Evolutionary conservation across 192 early-diverging fungal species (phyloP).

Genomic region (Lunasporangiospora selenospora): DNA sequence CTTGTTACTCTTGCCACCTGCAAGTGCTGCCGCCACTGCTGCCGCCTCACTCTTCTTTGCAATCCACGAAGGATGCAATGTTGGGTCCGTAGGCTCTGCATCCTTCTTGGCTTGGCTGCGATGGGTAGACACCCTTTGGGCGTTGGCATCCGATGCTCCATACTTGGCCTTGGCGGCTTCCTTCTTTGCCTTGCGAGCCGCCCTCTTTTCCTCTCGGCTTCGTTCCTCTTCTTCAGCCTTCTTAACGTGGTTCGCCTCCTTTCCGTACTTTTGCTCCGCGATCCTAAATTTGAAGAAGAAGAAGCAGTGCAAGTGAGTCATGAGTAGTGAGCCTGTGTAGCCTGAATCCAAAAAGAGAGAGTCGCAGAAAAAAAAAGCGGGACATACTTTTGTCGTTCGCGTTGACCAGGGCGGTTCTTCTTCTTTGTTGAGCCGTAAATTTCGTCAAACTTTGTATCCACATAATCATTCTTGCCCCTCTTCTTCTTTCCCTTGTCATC

Average conservation of each 20-base stretch:
- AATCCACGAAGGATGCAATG: slow-evolving; percentile 45
- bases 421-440: slow-evolving; percentile 57
- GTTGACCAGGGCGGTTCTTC: slow-evolving; percentile 67
- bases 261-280: slow-evolving; percentile 56
- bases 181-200: slow-evolving; percentile 23
- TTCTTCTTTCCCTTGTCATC: slow-evolving; percentile 44
- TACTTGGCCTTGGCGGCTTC: slow-evolving; percentile 24
- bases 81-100: slow-evolving; percentile 36
- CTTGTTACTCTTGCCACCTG: slow-evolving; percentile 57
- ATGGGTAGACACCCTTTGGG: slow-evolving; percentile 20
- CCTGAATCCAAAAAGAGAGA: neutral
- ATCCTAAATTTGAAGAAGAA: slow-evolving; percentile 24
- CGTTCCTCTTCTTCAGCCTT: slow-evolving; percentile 49
- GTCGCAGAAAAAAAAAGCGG: slow-evolving; percentile 2
- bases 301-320: neutral
- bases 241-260: slow-evolving; percentile 66
- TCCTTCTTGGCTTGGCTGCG: slow-evolving; percentile 12
- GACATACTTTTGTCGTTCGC: slow-evolving; percentile 53
- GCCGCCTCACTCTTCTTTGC: slow-evolving; percentile 49
- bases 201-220: slow-evolving; percentile 35
- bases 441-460: slow-evolving; percentile 55
- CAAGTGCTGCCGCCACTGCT: slow-evolving; percentile 41
- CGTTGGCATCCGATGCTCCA: slow-evolving; percentile 37
- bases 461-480: slow-evolving; percentile 43
- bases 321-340: too few species aligned